Conservation (phyloP, 331 rosid species). For the Phaseolus coccineus region DNA sequence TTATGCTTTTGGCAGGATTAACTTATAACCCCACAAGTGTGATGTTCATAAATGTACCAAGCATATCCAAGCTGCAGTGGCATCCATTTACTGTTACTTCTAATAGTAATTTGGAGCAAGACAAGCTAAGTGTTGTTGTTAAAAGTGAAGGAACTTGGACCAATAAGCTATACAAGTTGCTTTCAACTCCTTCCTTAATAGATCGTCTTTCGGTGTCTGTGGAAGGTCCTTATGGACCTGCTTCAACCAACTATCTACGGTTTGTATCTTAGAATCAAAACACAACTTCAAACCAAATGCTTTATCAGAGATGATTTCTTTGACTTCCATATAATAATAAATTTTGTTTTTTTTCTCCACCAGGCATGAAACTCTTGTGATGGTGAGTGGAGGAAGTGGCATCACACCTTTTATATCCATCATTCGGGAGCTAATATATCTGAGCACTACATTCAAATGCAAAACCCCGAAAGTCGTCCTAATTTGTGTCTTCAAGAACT, state of each 20-base stretch:
- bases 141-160: slow-evolving; percentile 75
- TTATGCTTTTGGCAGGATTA: slow-evolving; percentile 47
- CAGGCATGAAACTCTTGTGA: slow-evolving; percentile 60
- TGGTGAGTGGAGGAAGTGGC: slow-evolving; percentile 90
- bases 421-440: slow-evolving; percentile 60
- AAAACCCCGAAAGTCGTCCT: slow-evolving; percentile 63
- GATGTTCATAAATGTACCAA: slow-evolving; percentile 70
- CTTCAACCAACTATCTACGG: slow-evolving; percentile 64
- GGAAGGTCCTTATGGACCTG: slow-evolving; percentile 88
- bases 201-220: slow-evolving; percentile 57
- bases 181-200: slow-evolving; percentile 54
- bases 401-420: slow-evolving; percentile 82
- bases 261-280: slow-evolving; percentile 24
- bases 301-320: not conserved
- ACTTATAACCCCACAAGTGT: slow-evolving; percentile 67
- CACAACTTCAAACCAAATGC: not conserved
- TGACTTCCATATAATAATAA: slow-evolving; percentile 6
- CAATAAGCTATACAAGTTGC: slow-evolving; percentile 54
- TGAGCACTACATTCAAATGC: slow-evolving; percentile 44
- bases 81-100: slow-evolving; percentile 81
- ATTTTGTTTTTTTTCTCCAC: not conserved
- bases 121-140: slow-evolving; percentile 62
- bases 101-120: slow-evolving; percentile 60
- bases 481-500: slow-evolving; percentile 60
- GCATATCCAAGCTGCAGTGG: slow-evolving; percentile 80